Base-by-base conservation (phyloP, 2,329 filamentous ascomycete species). In the Lecanicillium sp. region DNA sequence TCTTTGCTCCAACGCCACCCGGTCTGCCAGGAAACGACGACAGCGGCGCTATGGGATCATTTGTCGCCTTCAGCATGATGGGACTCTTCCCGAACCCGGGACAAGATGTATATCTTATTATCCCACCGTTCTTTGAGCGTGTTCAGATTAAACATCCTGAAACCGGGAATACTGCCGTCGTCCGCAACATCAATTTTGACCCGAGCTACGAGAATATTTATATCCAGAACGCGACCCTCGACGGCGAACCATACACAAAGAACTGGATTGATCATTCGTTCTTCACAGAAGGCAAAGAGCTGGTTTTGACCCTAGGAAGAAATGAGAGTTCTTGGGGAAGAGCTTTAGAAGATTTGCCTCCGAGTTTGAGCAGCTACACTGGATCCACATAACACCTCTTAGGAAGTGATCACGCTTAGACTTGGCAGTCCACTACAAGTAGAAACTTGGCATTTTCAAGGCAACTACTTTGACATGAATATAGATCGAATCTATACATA, bases 1-100 rank as follows among this genome's bases (percentile, higher is more conserved):
- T 68, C 48, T 85, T 85, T 62, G 70, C 73, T 47, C 68, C 73
- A 1, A 73, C 71, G 0, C 59, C 73, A 0, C 60, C 58, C 2
- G 81, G 80, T 0, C 70, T 85, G 7, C 79, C 81, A 0, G 82
- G 81, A 0, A 85, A 85, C 51, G 80, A 85, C 42, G 81, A 85
- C 52, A 72, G 69, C 33, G 81, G 81, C 4, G 78, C 81, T 1
- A 84, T 85, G 79, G 80, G 79, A 14, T 72, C 71, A 0, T 85
- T 83, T 43, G 62, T 77, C 1, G 75, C 75, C 0, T 70, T 85
- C 2, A 64, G 70, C 17, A 84, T 85, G 80, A 73, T 85, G 63
- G 81, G 81, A 0, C 58, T 85, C 6, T 85, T 80, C 55, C 81
- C 81, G 0, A 77, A 83, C 30, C 68, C 78, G 0, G 80, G 80